Evolutionary conservation across 805 yeast species (phyloP), one percentile per base, ranked within the genome.

Genomic region (Candida maris): DNA sequence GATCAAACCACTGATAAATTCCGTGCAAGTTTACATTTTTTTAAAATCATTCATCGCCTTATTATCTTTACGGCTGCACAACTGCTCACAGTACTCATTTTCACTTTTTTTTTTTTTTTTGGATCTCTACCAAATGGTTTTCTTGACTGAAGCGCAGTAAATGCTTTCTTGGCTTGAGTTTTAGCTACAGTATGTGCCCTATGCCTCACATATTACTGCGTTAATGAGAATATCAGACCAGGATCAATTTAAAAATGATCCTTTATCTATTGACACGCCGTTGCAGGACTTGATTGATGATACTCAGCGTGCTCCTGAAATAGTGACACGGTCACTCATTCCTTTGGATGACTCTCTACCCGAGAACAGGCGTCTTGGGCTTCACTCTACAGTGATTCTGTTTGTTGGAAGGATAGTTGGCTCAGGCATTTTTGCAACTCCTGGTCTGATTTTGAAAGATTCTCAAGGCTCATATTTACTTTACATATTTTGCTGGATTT

Each of bases 381-480:
- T 79, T 2, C 79, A 71, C 46, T 77, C 85, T 8, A 78, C 84
- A 0, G 64, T 76, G 25, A 65, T 79, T 7, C 46, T 80, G 16
- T 80, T 79, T 52, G 69, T 81, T 5, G 74, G 84, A 2, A 61
- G 85, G 36, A 80, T 81, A 33, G 58, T 81, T 8, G 87, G 88
- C 0, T 77, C 85, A 1, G 87, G 87, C 1, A 79, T 81, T 6
- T 77, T 81, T 62, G 78, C 85, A 6, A 70, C 79, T 0, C 80
- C 86, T 0, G 72, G 82, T 19, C 73, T 77, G 5, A 72, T 81
- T 27, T 73, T 72, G 45, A 67, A 64, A 21, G 79, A 78, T 44
- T 70, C 75, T 48, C 85, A 84, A 31, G 76, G 82, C 19, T 78
- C 81, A 9, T 70, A 75, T 4, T 54, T 68, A 14, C 46, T 78